phyloP scores from a whole-genome alignment of 2,329 filamentous ascomycete species.

The Coleophoma crateriformis region DNA sequence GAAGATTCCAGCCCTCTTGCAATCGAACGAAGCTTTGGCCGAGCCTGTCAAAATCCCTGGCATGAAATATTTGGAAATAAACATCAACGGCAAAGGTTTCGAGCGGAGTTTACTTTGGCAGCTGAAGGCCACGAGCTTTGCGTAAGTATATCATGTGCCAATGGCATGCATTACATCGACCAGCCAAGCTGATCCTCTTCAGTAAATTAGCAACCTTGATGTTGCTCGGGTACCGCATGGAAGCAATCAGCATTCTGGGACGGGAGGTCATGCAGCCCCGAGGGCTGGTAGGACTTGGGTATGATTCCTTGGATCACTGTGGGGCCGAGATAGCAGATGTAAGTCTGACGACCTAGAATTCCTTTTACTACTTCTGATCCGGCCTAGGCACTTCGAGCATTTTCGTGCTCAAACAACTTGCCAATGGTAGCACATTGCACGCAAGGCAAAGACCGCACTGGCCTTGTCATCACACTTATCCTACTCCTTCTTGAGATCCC shows the following conservation, averaged over 20 bases:
- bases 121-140: conserved; percentile 60
- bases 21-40: conserved; percentile 43
- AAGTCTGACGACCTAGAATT: conserved; percentile 3
- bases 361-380: conserved; percentile 1
- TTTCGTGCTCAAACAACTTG: conserved; percentile 42
- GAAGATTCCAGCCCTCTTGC: conserved; percentile 35
- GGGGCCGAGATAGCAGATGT: conserved; percentile 51
- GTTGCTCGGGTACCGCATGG: conserved; percentile 58
- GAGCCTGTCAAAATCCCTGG: conserved; percentile 58
- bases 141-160: conserved; percentile 36
- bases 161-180: too few relatives aligned
- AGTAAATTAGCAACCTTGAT: conserved; percentile 59
- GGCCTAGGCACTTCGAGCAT: conserved; percentile 39
- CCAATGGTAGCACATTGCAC: conserved; percentile 78
- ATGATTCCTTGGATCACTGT: conserved; percentile 65
- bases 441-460: conserved; percentile 82
- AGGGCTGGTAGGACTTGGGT: conserved; percentile 65
- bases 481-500: conserved; percentile 59
- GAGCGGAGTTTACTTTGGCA: conserved; percentile 62
- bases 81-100: conserved; percentile 66
- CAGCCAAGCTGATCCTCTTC: neutral
- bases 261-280: conserved; percentile 65
- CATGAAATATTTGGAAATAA: conserved; percentile 60
- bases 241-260: conserved; percentile 66
- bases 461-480: conserved; percentile 63